These are phyloP conservation scores for Auricularia sp. DNA, from an alignment of 768 basidiomycete genomes.

Conservation along the genomic window DNA sequence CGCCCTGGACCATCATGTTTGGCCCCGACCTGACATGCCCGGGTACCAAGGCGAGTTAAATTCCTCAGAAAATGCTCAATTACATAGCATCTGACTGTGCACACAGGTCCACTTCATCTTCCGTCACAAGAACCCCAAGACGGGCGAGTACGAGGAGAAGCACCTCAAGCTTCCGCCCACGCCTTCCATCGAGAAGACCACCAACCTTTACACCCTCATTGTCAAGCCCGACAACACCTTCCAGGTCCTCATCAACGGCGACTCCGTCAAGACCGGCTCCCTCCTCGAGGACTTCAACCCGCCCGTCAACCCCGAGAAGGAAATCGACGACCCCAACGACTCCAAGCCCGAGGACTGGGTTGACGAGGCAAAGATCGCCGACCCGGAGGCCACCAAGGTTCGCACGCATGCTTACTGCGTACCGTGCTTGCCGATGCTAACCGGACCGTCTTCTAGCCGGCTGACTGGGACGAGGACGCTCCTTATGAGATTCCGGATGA, in stretches of 20 bases:
- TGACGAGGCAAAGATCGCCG: slow-evolving; percentile 74
- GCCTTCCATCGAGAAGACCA: slow-evolving; percentile 80
- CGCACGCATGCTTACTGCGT: slow-evolving; percentile 7
- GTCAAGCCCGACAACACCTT: slow-evolving; percentile 94
- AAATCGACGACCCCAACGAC: slow-evolving; percentile 91
- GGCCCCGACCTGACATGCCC: slow-evolving; percentile 93
- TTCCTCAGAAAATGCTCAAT: neutral
- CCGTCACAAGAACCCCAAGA: slow-evolving; percentile 91
- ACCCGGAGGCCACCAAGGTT: slow-evolving; percentile 76
- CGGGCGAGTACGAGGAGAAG: slow-evolving; percentile 93
- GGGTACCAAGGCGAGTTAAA: slow-evolving; percentile 57
- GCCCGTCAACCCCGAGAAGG: slow-evolving; percentile 81
- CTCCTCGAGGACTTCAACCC: slow-evolving; percentile 92
- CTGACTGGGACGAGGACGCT: slow-evolving; percentile 96
- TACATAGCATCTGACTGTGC: neutral
- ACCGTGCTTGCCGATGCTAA: neutral
- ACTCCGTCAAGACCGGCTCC: slow-evolving; percentile 64
- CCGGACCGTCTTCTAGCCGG: slow-evolving; percentile 44
- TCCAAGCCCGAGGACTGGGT: slow-evolving; percentile 90
- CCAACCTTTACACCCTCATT: slow-evolving; percentile 91
- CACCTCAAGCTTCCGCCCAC: slow-evolving; percentile 75
- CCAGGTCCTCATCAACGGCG: slow-evolving; percentile 83
- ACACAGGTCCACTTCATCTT: slow-evolving; percentile 94
- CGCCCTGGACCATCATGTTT: slow-evolving; percentile 95
- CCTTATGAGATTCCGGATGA: slow-evolving; percentile 86